A percentile compares a stretch with the other conserved stretches of the same genome.
phyloP scores from a whole-genome alignment of 1,284 basidiomycete genomes.

The Ustanciosporium gigantosporum region DNA sequence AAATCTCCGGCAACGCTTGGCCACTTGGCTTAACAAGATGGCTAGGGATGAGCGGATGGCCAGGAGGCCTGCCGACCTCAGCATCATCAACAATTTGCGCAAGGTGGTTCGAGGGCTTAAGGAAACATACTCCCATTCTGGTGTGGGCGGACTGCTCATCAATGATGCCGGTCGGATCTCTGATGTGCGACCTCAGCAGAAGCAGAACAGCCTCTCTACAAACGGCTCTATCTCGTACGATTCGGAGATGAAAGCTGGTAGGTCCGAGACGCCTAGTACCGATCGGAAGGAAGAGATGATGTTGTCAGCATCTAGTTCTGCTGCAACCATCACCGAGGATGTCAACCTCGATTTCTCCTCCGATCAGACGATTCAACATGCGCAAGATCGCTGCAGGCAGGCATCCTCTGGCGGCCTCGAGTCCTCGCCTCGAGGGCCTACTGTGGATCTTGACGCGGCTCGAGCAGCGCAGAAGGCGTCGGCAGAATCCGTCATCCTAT shows the following conservation, averaged over 20 bases:
- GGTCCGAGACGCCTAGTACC: background rate
- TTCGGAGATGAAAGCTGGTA: conserved; percentile 2
- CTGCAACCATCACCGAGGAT: conserved; percentile 13
- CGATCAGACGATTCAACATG: conserved; percentile 3
- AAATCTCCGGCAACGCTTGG: conserved; percentile 34
- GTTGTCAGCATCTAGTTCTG: conserved; percentile 4
- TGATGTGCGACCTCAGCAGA: conserved; percentile 2
- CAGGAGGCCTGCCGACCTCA: conserved; percentile 31
- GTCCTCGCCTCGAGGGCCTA: background rate
- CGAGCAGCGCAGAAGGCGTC: conserved; percentile 25
- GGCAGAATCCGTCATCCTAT: conserved; percentile 29
- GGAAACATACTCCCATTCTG: conserved; percentile 38
- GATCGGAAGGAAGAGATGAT: background rate
- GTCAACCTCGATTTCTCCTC: conserved; percentile 30
- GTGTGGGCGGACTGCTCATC: conserved; percentile 40
- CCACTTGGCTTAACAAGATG: conserved; percentile 45
- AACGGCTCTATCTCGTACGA: conserved; percentile 18
- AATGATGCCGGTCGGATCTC: conserved; percentile 23
- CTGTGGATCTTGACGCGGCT: background rate
- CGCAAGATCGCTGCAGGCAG: background rate
- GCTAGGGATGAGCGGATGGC: conserved; percentile 27
- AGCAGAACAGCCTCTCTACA: conserved; percentile 23
- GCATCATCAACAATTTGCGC: conserved; percentile 42
- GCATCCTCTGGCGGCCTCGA: background rate
- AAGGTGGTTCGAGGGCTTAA: conserved; percentile 49